Conservation (phyloP, 2,329 filamentous ascomycete genomes). For the Diaporthe sp. region DNA sequence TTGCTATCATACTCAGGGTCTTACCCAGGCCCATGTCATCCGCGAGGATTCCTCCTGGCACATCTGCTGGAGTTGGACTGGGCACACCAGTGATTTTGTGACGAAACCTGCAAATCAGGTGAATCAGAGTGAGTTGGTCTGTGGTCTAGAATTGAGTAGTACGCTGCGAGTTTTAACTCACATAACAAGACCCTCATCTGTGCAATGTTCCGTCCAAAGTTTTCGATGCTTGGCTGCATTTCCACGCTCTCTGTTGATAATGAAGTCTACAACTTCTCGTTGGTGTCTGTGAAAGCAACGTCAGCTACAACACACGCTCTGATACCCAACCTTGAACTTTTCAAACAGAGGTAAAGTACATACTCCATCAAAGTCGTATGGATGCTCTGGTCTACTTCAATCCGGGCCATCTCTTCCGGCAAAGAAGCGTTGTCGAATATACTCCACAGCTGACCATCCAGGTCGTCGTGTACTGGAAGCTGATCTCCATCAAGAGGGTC, state of each 20-base stretch:
- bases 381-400: background rate
- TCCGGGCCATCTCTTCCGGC: background rate
- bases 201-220: background rate
- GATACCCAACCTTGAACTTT: background rate
- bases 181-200: background rate
- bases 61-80: slow-evolving; percentile 35
- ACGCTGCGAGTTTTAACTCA: background rate
- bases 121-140: background rate
- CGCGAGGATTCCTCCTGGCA: slow-evolving; percentile 43
- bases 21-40: slow-evolving; percentile 47
- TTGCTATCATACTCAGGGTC: slow-evolving; percentile 44
- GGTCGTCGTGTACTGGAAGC: background rate
- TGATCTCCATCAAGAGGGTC: background rate
- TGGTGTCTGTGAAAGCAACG: background rate
- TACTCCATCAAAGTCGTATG: background rate
- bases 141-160: background rate
- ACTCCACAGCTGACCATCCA: background rate
- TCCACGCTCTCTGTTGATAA: background rate
- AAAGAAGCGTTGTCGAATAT: background rate
- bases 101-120: background rate
- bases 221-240: background rate
- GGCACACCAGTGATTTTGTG: slow-evolving; percentile 22
- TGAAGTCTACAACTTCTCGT: background rate
- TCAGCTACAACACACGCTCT: background rate
- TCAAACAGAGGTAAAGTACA: background rate